A percentile compares a stretch with the other conserved stretches of the same genome.
These are phyloP conservation scores for Trichoderma endophyticum DNA, from an alignment of 2,329 filamentous ascomycete genomes.

Conservation along the genomic window DNA sequence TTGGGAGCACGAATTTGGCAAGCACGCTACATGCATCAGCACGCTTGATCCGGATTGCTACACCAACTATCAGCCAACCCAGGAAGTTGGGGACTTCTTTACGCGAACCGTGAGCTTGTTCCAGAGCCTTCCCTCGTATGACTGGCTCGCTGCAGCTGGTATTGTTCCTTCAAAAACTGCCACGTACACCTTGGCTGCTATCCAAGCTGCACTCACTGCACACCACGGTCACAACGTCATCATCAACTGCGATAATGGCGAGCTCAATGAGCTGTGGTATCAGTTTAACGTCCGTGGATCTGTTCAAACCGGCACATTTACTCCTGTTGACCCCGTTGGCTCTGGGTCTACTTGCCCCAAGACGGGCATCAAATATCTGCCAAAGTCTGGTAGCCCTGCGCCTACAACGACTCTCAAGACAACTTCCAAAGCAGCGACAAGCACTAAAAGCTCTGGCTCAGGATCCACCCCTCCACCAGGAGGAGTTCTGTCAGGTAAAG, in stretches of 20 bases:
- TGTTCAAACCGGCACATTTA: conserved; percentile 58
- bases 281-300: conserved; percentile 60
- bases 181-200: conserved; percentile 57
- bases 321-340: conserved; percentile 52
- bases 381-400: conserved; percentile 13
- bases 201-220: conserved; percentile 55
- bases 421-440: not conserved
- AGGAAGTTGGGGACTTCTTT: conserved; percentile 70
- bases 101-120: conserved; percentile 62
- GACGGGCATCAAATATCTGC: conserved; percentile 59
- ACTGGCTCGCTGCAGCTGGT: conserved; percentile 57
- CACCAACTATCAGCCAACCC: conserved; percentile 52
- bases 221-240: conserved; percentile 55
- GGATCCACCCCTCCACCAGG: not conserved
- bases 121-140: conserved; percentile 64
- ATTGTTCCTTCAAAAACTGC: conserved; percentile 50
- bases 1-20: conserved; percentile 73
- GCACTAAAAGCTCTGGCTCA: not conserved
- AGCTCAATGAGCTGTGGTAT: conserved; percentile 55
- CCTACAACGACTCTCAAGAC: not conserved
- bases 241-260: conserved; percentile 50
- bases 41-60: conserved; percentile 69
- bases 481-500: not conserved
- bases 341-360: conserved; percentile 60
- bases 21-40: conserved; percentile 70